A percentile compares a stretch with the other conserved stretches of the same genome.
Evolutionary conservation across 306 rosid genomes (phyloP).

Genomic region (Clitoria ternatea): DNA sequence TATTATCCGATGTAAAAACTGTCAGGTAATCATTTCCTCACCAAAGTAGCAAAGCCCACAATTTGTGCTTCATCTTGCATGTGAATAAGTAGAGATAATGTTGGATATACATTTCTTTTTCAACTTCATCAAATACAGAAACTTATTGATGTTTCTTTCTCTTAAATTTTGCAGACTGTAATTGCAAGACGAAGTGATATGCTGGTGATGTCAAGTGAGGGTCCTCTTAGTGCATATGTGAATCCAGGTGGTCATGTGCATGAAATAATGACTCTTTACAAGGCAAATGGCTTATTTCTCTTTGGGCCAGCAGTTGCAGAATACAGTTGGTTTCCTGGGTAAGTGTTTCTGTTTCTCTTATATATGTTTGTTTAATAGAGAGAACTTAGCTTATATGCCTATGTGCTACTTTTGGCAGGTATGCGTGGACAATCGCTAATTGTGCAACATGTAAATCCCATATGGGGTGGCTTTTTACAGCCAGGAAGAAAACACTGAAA

Average conservation of each 20-base stretch:
- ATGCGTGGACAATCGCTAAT: conserved; percentile 74
- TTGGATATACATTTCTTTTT: not conserved
- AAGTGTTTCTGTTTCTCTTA: conserved; percentile 28
- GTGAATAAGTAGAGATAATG: not conserved
- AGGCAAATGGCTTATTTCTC: conserved; percentile 70
- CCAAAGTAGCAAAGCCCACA: not conserved
- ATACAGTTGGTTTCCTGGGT: conserved; percentile 99
- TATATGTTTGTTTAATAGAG: not conserved
- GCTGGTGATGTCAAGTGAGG: conserved; percentile 93
- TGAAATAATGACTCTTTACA: conserved; percentile 82
- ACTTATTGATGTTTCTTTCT: not conserved
- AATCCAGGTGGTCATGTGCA: conserved; percentile 68
- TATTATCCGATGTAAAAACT: conserved; percentile 69
- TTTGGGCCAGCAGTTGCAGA: conserved; percentile 52
- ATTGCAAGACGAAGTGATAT: conserved; percentile 88
- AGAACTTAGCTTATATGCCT: conserved; percentile 23
- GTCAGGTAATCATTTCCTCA: conserved; percentile 50
- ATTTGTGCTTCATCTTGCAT: conserved; percentile 1
- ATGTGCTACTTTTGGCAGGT: conserved; percentile 45
- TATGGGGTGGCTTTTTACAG: conserved; percentile 90
- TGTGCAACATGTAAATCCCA: conserved; percentile 71
- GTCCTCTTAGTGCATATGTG: conserved; percentile 96
- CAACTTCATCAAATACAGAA: conserved; percentile 1
- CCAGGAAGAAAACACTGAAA: conserved; percentile 60
- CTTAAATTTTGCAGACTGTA: conserved; percentile 52